Conservation (phyloP, 495 filamentous ascomycete genomes). For the Daldinia concentrica region DNA sequence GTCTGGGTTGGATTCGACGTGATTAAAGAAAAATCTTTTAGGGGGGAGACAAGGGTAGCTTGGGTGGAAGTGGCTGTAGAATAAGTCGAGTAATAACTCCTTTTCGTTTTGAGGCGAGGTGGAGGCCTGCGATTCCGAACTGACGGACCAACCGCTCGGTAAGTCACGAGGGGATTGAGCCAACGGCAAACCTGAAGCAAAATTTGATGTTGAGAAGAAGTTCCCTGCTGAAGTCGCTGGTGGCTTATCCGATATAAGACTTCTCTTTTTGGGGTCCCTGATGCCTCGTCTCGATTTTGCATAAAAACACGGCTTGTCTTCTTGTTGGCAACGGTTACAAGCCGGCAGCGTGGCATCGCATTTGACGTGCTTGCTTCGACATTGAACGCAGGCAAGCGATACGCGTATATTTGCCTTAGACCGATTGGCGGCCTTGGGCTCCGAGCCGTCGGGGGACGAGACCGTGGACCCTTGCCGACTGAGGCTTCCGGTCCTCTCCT, state of each 20-base stretch:
- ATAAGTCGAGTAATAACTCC: conserved; percentile 51
- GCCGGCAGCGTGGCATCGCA: conserved; percentile 63
- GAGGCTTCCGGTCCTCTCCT: conserved; percentile 34
- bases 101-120: conserved; percentile 35
- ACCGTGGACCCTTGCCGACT: conserved; percentile 36
- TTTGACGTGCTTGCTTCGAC: conserved; percentile 68
- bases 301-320: conserved; percentile 60
- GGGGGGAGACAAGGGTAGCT: conserved; percentile 68
- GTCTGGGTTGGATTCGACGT: conserved; percentile 40
- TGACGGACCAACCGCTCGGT: conserved; percentile 38
- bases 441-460: conserved; percentile 40
- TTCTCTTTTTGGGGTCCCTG: conserved; percentile 53
- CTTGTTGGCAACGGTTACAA: conserved; percentile 56
- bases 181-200: conserved; percentile 24
- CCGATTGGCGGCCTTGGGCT: conserved; percentile 36
- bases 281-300: conserved; percentile 64
- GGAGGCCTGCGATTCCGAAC: conserved; percentile 16
- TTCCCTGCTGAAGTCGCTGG: conserved; percentile 30
- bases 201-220: conserved; percentile 27
- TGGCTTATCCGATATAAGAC: conserved; percentile 46
- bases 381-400: conserved; percentile 65
- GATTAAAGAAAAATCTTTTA: conserved; percentile 51
- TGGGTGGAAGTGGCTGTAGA: conserved; percentile 67
- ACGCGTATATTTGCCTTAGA: conserved; percentile 51
- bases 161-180: conserved; percentile 35